Evolutionary conservation across 192 early-diverging fungal genomes (phyloP), one percentile per base, ranked within the genome.

Genomic region (Glomus cerebriforme): DNA sequence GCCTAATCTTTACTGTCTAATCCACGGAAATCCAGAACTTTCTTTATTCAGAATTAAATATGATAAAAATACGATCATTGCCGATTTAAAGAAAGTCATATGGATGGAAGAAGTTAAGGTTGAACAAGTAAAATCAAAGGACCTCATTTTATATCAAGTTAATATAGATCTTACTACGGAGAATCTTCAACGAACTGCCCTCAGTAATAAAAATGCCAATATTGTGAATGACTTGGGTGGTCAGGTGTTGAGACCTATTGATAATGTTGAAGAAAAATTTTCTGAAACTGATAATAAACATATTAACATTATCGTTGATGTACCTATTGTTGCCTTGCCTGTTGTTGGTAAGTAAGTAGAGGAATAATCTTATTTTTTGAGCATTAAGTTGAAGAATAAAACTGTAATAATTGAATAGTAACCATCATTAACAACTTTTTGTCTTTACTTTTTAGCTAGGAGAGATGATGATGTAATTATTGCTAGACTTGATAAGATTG

Each of bases 391-490:
- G 62, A 64, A 64, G 29, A 64, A 64, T 31, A 64, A 31, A 60
- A 7, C 59, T 60, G 59, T 12, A 60, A 60, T 60, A 26, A 64
- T 64, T 7, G 29, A 24, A 64, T 64, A 24, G 47, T 49, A 49
- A 49, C 1, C 47, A 49, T 49, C 0, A 49, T 49, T 49, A 49
- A 49, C n/a, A 24, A 1, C 1, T 35, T 70, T 37, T 70, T 32
- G 0, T 6, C 1, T 37, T 70, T 37, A 70, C n/a, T n/a, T 29
- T n/a, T 70, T 34, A 70, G 68, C 68, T 70, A 37, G 68, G 22
- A 24, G n/a, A 35, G 19, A 12, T 22, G 68, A 70, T 24, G 68
- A 70, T 24, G 68, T 29, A 70, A 70, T 70, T 29, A n/a, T 29
- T 37, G 31, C 27, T 64, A 37, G 35, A 24, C 27, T 70, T 70